These are phyloP conservation scores for Jaltomata sinuosa DNA, from an alignment of 257 asterid genomes.

Conservation along the genomic window DNA sequence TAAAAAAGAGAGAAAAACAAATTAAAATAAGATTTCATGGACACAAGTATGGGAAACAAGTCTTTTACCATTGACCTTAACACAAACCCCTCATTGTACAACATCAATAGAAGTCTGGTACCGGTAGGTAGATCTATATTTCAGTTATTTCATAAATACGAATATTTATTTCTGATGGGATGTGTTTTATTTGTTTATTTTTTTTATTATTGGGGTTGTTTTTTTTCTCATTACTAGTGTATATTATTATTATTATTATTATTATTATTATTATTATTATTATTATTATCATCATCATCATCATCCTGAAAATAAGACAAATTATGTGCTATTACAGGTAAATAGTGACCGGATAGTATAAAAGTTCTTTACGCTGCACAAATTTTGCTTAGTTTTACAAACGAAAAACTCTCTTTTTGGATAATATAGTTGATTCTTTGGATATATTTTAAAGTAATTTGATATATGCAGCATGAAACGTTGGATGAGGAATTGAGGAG, in stretches of 20 bases:
- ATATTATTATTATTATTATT: too few species aligned
- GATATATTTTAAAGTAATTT: background rate
- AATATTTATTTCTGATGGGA: background rate
- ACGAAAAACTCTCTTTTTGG: too few species aligned
- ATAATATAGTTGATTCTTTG: too few species aligned
- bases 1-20: background rate
- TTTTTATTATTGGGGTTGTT: background rate
- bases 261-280: too few species aligned
- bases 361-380: too few species aligned
- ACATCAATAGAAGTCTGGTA: background rate
- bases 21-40: background rate
- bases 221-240: background rate
- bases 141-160: background rate
- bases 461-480: conserved; percentile 21
- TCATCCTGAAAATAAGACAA: background rate
- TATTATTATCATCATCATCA: too few species aligned
- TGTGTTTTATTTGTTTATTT: background rate
- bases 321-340: background rate
- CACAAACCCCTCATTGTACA: background rate
- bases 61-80: conserved; percentile 24
- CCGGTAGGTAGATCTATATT: background rate
- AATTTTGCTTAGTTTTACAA: too few species aligned
- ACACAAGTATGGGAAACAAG: background rate
- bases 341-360: background rate
- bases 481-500: conserved; percentile 34